Evolutionary conservation across 2,329 filamentous ascomycete species (phyloP), one percentile per base, ranked within the genome.

Genomic region (Colletotrichum sp.): DNA sequence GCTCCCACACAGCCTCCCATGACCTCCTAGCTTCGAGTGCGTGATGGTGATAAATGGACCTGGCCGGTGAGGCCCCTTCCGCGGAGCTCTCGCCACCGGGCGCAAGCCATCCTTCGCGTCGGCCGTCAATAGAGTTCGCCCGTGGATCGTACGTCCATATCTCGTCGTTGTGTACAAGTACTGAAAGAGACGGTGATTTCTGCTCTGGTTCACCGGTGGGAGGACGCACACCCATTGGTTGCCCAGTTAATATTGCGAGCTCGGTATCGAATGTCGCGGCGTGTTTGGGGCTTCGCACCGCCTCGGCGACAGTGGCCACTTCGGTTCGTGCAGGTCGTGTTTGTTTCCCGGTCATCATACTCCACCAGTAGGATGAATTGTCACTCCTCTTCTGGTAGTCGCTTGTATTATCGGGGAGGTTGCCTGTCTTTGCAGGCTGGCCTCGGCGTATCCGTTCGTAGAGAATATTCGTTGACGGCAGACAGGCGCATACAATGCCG

Each of bases 391-490:
- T 57, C n/a, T 36, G 30, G 16, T 52, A 18, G 7, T 65, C 59
- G 8, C 52, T 34, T 6, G 24, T 28, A 4, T 65, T 69, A 3
- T 71, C 34, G 0, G 70, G 70, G 5, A 59, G 18, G 13, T 68
- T 64, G 8, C 49, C 36, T 28, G 64, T 24, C 30, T 34, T 44
- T 5, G 68, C 63, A 13, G 68, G 7, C 5, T 62, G 30, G 21
- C 13, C 12, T 57, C 55, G 34, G 26, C 71, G 30, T 13, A 73
- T 39, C 1, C 75, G 59, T 59, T 79, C 72, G 57, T 57, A 75
- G 12, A 79, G 72, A 15, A 79, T 73, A n/a, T 79, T 78, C 24
- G 68, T 68, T 4, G 77, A 75, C 3, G 78, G 78, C 5, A 79
- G 63, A 34, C 77, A 78, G 4, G 78, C 77, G 28, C 78, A 79